phyloP scores from a whole-genome alignment of 345 rosid species.

The Melastoma malabathricum region DNA sequence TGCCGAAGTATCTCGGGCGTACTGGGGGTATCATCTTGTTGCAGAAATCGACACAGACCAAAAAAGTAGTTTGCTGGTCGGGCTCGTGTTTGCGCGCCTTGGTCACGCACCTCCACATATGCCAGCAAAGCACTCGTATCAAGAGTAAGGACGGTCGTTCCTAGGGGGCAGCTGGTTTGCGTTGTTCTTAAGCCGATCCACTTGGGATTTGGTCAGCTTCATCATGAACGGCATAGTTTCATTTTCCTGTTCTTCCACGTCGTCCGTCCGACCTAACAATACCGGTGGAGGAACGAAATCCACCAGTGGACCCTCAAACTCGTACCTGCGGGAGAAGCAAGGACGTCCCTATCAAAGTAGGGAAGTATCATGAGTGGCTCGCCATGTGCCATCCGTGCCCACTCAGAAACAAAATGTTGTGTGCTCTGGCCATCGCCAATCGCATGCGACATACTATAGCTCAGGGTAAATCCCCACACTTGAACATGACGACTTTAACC shows the following conservation, averaged over 20 bases:
- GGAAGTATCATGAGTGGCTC: constrained; percentile 18
- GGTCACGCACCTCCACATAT: too few species aligned
- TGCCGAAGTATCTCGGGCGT: constrained; percentile 22
- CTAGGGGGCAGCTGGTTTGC: too few species aligned
- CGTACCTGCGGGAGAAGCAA: too few species aligned
- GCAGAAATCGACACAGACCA: constrained; percentile 33
- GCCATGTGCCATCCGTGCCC: constrained; percentile 39
- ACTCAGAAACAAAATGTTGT: constrained; percentile 32
- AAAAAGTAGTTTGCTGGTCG: constrained; percentile 35
- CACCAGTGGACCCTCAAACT: too few species aligned
- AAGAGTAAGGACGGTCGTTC: too few species aligned
- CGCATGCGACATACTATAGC: constrained; percentile 33
- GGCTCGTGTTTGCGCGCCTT: constrained; percentile 11
- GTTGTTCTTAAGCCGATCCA: too few species aligned
- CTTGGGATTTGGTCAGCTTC: too few species aligned
- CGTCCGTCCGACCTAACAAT: too few species aligned
- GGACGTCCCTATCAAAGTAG: constrained; percentile 23
- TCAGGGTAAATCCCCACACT: constrained; percentile 36
- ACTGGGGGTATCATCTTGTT: constrained; percentile 26
- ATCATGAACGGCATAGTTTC: too few species aligned
- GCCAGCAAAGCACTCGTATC: too few species aligned
- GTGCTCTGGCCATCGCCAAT: constrained; percentile 45
- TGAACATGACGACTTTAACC: constrained; percentile 11
- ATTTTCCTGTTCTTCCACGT: too few species aligned
- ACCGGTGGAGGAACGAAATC: too few species aligned